Evolutionary conservation across 768 basidiomycete species (phyloP).

Genomic region (Podaxis mareebaensis): DNA sequence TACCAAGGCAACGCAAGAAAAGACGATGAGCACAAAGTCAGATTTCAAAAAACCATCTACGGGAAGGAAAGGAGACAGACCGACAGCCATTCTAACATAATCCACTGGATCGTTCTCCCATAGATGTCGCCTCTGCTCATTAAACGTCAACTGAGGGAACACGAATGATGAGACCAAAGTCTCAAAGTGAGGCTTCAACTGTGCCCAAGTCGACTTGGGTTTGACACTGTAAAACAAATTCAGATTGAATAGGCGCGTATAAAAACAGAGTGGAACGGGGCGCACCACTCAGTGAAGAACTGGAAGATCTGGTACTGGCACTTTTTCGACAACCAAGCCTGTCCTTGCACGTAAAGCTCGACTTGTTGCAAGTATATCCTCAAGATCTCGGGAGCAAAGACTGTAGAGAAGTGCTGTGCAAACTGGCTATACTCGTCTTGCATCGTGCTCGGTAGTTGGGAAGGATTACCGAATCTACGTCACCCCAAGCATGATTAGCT

Average conservation of each 20-base stretch:
- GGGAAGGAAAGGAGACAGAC: slow-evolving; percentile 35
- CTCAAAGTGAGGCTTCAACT: slow-evolving; percentile 84
- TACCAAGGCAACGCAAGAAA: background rate
- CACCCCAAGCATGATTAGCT: slow-evolving; percentile 2
- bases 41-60: background rate
- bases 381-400: slow-evolving; percentile 86
- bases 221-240: slow-evolving; percentile 60
- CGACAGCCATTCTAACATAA: slow-evolving; percentile 74
- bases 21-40: background rate
- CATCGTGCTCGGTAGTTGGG: slow-evolving; percentile 76
- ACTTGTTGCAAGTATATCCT: slow-evolving; percentile 74
- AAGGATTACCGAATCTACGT: slow-evolving; percentile 79
- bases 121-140: slow-evolving; percentile 58
- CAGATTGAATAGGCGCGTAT: background rate
- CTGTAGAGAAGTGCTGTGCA: slow-evolving; percentile 72
- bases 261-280: slow-evolving; percentile 7
- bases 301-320: slow-evolving; percentile 82
- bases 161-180: slow-evolving; percentile 77
- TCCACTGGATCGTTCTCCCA: slow-evolving; percentile 87
- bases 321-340: slow-evolving; percentile 80
- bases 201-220: slow-evolving; percentile 87
- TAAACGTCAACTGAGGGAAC: slow-evolving; percentile 87
- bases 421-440: slow-evolving; percentile 70
- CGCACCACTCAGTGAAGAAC: slow-evolving; percentile 88
- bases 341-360: slow-evolving; percentile 70